Evolutionary conservation across 1,284 basidiomycete species (phyloP), one percentile per base, ranked within the genome.

Genomic region (Austroboletus niveus): DNA sequence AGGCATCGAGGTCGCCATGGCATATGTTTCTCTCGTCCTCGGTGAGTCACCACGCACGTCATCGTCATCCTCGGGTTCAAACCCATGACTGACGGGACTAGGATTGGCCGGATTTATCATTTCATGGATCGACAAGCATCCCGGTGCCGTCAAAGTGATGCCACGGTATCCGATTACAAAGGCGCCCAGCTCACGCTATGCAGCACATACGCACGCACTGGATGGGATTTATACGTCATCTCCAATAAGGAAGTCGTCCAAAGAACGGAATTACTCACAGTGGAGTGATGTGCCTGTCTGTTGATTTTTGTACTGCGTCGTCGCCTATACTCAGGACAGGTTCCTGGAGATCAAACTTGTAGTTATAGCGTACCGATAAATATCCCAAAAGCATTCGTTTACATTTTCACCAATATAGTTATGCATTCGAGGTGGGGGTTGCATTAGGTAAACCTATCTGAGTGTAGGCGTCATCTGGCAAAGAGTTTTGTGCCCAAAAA

Each of bases 401-500:
- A 53, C 14, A 45, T 38, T 30, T 42, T 41, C 50, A 43, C 39
- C 24, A 31, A 45, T n/a, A 7, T 38, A 12, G n/a, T 53, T 34
- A 68, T 57, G 41, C 43, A 54, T 66, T 55, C 30, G 54, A 56
- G 0, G 30, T 30, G 31, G 49, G 9, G 29, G 36, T 44, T 42
- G 44, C 30, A 48, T 40, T 34, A 15, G 34, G 30, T 4, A 49
- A n/a, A 39, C 62, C 57, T 47, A 61, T 20, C 53, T 54, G 60
- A 34, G 47, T 55, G 31, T 60, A 61, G 38, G 24, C 49, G 35
- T 55, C 57, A 11, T 67, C 67, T 29, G 64, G 62, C 39, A 67
- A 49, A 15, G 54, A 4, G 35, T 71, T 69, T 49, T 60, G 55
- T 47, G 51, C 65, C 69, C 69, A 68, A 44, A 64, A 68, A 43